These are phyloP conservation scores for Nemania bipapillata DNA, from an alignment of 2,329 filamentous ascomycete species.

Conservation along the genomic window DNA sequence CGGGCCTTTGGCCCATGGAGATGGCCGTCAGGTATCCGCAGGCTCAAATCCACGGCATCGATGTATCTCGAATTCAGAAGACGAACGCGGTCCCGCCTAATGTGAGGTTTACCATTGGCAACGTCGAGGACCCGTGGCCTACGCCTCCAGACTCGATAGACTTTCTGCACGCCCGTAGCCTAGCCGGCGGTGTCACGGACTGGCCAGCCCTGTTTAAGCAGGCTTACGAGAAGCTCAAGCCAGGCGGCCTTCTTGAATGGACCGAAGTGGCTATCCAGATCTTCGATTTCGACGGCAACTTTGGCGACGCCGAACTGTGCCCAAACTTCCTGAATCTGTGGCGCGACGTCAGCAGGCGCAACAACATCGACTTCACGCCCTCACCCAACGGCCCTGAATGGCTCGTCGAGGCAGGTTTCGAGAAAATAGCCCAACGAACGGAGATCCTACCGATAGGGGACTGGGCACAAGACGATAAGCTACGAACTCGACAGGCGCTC, in stretches of 20 bases:
- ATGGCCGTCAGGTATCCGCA: slow-evolving; percentile 56
- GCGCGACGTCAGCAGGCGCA: slow-evolving; percentile 43
- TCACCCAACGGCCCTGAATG: slow-evolving; percentile 52
- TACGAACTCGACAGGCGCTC: slow-evolving; percentile 53
- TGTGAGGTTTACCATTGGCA: slow-evolving; percentile 68
- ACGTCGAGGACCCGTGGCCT: slow-evolving; percentile 63
- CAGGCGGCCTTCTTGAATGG: slow-evolving; percentile 60
- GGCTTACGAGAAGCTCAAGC: slow-evolving; percentile 56
- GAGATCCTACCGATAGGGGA: slow-evolving; percentile 57
- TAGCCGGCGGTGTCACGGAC: slow-evolving; percentile 59
- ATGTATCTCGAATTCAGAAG: slow-evolving; percentile 56
- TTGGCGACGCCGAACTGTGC: slow-evolving; percentile 49
- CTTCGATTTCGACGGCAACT: slow-evolving; percentile 54
- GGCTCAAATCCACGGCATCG: slow-evolving; percentile 56
- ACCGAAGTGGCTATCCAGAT: slow-evolving; percentile 56
- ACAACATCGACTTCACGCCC: slow-evolving; percentile 57
- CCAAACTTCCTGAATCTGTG: slow-evolving; percentile 53
- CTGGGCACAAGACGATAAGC: slow-evolving; percentile 56
- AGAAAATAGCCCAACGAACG: slow-evolving; percentile 54
- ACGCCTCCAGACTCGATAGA: slow-evolving; percentile 50
- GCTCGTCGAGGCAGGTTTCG: slow-evolving; percentile 55
- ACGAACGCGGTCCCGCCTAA: slow-evolving; percentile 65
- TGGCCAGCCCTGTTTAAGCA: slow-evolving; percentile 54
- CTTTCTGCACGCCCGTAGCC: slow-evolving; percentile 59
- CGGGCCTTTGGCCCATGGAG: slow-evolving; percentile 58